Base-by-base conservation (phyloP, 139 green algal species). In the Closterium sp. region DNA sequence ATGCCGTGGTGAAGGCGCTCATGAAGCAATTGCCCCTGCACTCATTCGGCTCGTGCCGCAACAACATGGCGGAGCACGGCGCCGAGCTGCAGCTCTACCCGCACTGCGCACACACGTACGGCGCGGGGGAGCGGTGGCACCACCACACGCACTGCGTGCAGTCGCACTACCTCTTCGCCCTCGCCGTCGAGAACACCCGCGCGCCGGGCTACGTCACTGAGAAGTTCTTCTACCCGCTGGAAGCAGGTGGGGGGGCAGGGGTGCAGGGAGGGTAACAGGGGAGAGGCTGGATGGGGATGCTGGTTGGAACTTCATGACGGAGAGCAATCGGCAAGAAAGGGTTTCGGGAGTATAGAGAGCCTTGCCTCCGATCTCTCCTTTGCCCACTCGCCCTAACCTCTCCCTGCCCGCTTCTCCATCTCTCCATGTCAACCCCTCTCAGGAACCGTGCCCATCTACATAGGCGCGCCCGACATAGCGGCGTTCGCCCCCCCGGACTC, bases 161-260 rank as follows among this genome's bases (percentile, higher is more conserved):
- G 86, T 93, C 90, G 84, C 90, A 93, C 31, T 93, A 93, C 87
- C 43, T 81, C 6, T 93, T 93, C 87, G 21, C 33, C 33, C 55
- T 93, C 0, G 69, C 31, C 84, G 55, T 91, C 1, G 90, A 93
- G 34, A 93, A 93, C 85, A 34, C 10, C 2, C 12, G n/a, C 0
- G 23, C 23, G 30, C 31, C 38, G 19, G 32, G 23, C 36, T 93
- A 93, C 34, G 90, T 92, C 34, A 93, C 90, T 2, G 90, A 93
- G 55, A 93, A 93, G 90, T 32, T 93, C 31, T 93, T 93, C 64
- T 33, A 69, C 55, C 34, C 90, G 32, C 38, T 93, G n/a, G 90
- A 93, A 86, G 83, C 83, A 1, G 83, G 55, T 76, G 55, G 25
- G 55, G 10, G 8, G 43, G 55, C 55, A 0, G 55, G 7, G 7